phyloP scores from a whole-genome alignment of 805 yeast species.

The Wickerhamomyces kurtzmanii region DNA sequence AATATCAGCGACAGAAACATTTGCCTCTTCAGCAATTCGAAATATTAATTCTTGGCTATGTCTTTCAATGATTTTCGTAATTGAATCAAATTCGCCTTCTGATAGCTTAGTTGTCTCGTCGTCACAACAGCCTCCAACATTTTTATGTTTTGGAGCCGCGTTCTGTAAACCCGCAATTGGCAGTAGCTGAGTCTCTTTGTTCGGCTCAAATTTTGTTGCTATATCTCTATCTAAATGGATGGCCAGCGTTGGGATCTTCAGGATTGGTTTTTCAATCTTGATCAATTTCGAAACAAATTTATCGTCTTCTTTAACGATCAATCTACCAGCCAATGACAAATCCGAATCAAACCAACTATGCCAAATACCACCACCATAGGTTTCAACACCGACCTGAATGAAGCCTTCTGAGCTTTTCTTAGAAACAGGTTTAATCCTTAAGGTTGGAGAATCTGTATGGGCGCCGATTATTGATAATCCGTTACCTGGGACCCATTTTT shows the following conservation, averaged over 20 bases:
- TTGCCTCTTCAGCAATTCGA: slow-evolving; percentile 57
- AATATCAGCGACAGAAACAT: slow-evolving; percentile 41
- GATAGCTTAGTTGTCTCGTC: slow-evolving; percentile 36
- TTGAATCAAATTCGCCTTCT: slow-evolving; percentile 50
- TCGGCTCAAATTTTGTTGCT: slow-evolving; percentile 74
- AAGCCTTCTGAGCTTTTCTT: slow-evolving; percentile 64
- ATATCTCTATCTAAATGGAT: slow-evolving; percentile 80
- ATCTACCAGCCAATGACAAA: slow-evolving; percentile 85
- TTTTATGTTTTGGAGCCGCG: slow-evolving; percentile 18
- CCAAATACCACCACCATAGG: slow-evolving; percentile 94
- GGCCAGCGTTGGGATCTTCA: slow-evolving; percentile 91
- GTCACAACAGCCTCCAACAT: slow-evolving; percentile 32
- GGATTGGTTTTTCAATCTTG: slow-evolving; percentile 72
- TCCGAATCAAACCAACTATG: slow-evolving; percentile 97
- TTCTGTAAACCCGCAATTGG: slow-evolving; percentile 72
- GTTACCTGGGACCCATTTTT: slow-evolving; percentile 59
- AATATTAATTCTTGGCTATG: slow-evolving; percentile 68
- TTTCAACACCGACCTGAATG: slow-evolving; percentile 85
- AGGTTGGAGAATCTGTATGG: slow-evolving; percentile 90
- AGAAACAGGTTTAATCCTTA: slow-evolving; percentile 83
- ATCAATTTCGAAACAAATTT: slow-evolving; percentile 56
- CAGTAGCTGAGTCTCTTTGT: slow-evolving; percentile 75
- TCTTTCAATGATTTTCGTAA: slow-evolving; percentile 56
- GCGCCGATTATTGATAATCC: slow-evolving; percentile 90
- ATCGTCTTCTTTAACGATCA: slow-evolving; percentile 41